A percentile compares a stretch with the other conserved stretches of the same genome.
Conservation (phyloP, 179 eudicot species). For the Beta lomatogona region DNA sequence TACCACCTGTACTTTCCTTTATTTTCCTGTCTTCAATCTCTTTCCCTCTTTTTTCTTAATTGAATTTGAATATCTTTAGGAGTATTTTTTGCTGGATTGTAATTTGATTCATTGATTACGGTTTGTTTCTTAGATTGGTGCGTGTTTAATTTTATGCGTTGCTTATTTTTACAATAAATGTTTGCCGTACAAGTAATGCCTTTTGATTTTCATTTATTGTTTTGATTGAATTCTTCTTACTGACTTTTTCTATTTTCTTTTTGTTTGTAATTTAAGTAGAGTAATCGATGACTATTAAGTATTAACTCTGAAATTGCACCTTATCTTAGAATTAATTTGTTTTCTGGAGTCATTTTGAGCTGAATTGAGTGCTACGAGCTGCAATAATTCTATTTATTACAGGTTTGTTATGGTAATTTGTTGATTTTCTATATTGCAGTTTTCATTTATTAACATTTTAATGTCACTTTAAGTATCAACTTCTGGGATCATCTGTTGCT, state of each 20-base stretch:
- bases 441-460: not conserved
- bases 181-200: too few relatives aligned
- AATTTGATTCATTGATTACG: not conserved
- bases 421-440: not conserved
- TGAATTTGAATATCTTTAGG: not conserved
- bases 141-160: not conserved
- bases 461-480: not conserved
- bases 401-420: not conserved
- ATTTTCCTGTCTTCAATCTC: not conserved
- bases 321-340: not conserved
- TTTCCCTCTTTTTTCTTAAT: not conserved
- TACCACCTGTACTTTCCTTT: not conserved
- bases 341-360: not conserved
- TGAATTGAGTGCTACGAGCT: not conserved
- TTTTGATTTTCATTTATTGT: not conserved
- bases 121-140: not conserved
- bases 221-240: not conserved
- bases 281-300: too few relatives aligned
- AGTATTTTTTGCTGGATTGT: not conserved
- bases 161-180: not conserved
- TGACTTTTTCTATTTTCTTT: not conserved
- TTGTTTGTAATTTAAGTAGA: not conserved
- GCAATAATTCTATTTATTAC: not conserved
- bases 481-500: not conserved
- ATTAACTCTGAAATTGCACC: not conserved